Conservation (phyloP, 2,329 filamentous ascomycete genomes). For the Colletotrichum acutatum region DNA sequence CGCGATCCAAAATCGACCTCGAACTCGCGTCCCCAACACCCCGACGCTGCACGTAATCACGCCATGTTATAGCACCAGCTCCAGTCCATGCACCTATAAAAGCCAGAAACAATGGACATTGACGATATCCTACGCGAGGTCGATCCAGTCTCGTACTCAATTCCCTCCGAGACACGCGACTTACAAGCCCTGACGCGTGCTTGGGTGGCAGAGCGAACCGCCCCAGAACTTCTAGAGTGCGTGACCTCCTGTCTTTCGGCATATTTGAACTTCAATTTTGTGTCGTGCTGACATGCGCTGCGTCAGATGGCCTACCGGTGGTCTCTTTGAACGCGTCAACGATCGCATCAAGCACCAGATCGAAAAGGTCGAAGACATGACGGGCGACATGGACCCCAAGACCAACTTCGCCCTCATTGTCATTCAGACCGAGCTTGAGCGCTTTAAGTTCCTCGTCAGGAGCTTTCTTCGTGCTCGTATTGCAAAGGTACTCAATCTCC, state of each 20-base stretch:
- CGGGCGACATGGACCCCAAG: constrained; percentile 86
- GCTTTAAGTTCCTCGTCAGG: constrained; percentile 91
- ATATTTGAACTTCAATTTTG: neutral
- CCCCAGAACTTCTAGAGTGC: constrained; percentile 88
- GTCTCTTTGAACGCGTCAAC: constrained; percentile 85
- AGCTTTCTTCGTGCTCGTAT: constrained; percentile 86
- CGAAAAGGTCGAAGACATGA: constrained; percentile 79
- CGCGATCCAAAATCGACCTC: constrained; percentile 5
- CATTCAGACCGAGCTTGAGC: constrained; percentile 94
- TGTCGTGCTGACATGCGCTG: neutral
- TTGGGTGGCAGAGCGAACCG: constrained; percentile 92
- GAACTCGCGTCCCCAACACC: neutral
- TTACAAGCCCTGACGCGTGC: constrained; percentile 89
- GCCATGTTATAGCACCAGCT: constrained; percentile 21
- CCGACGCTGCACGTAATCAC: neutral
- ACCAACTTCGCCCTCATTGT: constrained; percentile 94
- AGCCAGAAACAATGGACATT: constrained; percentile 71
- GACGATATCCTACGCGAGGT: constrained; percentile 83
- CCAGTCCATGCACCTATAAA: neutral
- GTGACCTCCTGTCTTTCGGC: constrained; percentile 36
- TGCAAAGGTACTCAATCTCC: constrained; percentile 72
- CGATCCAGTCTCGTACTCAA: constrained; percentile 66
- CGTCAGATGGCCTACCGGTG: constrained; percentile 71
- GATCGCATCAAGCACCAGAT: constrained; percentile 77
- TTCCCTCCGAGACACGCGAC: constrained; percentile 74